Evolutionary conservation across 1,284 basidiomycete genomes (phyloP).

Genomic region (Ustilago hordei): DNA sequence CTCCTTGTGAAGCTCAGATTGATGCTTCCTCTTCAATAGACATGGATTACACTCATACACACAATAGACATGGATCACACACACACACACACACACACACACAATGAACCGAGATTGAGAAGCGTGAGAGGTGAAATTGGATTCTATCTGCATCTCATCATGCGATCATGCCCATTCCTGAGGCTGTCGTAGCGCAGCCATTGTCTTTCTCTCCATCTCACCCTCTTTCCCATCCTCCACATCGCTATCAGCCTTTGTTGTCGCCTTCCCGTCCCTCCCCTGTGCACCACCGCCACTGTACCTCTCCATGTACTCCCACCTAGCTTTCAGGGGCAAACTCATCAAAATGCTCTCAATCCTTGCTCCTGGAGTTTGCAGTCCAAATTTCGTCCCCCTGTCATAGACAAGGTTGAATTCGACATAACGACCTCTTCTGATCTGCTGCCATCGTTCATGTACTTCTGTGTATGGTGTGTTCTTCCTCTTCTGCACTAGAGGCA

Average conservation of each 20-base stretch:
- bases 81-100: not conserved
- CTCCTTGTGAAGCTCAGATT: not conserved
- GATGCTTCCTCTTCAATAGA: not conserved
- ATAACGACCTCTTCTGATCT: conserved; percentile 63
- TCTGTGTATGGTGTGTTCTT: conserved; percentile 52
- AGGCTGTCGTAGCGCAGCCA: conserved; percentile 53
- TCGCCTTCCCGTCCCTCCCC: conserved; percentile 48
- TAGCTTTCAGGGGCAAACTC: conserved; percentile 66
- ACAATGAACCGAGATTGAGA: not conserved
- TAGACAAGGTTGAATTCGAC: conserved; percentile 69
- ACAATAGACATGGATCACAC: not conserved
- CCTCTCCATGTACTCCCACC: conserved; percentile 68
- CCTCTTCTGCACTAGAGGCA: conserved; percentile 62
- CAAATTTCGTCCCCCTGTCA: conserved; percentile 69
- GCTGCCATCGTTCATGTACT: conserved; percentile 63
- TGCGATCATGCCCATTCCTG: conserved; percentile 52
- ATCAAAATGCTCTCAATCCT: conserved; percentile 69
- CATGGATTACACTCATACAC: not conserved
- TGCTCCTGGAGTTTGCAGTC: conserved; percentile 67
- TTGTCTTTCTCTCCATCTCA: conserved; percentile 47
- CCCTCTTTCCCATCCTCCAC: conserved; percentile 15
- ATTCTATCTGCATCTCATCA: not conserved
- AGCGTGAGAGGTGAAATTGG: not conserved
- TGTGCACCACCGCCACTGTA: conserved; percentile 58
- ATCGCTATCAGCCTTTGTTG: conserved; percentile 14